Evolutionary conservation across 2,329 filamentous ascomycete species (phyloP), one percentile per base, ranked within the genome.

Genomic region (Aspergillus sp.): DNA sequence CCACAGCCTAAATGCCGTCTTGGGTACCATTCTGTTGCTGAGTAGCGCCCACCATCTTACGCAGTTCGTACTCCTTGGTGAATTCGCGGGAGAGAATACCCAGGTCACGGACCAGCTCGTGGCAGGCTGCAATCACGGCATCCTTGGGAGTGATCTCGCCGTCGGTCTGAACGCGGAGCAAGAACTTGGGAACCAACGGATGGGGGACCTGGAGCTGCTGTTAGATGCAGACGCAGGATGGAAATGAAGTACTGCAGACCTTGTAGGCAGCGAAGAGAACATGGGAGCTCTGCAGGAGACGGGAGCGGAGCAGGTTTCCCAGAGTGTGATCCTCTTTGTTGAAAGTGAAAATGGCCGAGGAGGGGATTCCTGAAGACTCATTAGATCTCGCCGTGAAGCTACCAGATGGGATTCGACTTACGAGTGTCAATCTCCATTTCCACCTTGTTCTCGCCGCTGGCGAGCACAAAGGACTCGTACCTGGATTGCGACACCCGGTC

Each of bases 241-340:
- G 14, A 22, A 38, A 72, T 62, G 65, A 75, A 70, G 17, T 10
- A 36, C 6, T 70, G 68, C 57, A 72, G 87, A 88, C 84, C 74
- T 95, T 95, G 80, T 99, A 99, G 11, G 88, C 94, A 54, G 92
- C 86, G 80, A 97, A 95, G 63, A 88, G 79, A 63, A 99, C 88
- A 69, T 95, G 87, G 16, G 85, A 82, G 65, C 90, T 88, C 70
- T 89, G 86, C 76, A 94, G 86, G 52, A 99, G 87, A 65, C 93
- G 89, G 65, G 90, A 86, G 45, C 88, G 83, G 51, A 99, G 82
- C 51, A 99, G 81, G 72, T 99, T 96, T 63, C 87, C 94, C 22
- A 99, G 83, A 1, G 93, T 96, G 75, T 96, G 93, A 65, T 99
- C 94, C 73, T 99, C 94, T 73, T 96, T 97, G 75, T 90, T 90